phyloP scores from a whole-genome alignment of 2,329 filamentous ascomycete genomes.

The Nigrospora oryzae region DNA sequence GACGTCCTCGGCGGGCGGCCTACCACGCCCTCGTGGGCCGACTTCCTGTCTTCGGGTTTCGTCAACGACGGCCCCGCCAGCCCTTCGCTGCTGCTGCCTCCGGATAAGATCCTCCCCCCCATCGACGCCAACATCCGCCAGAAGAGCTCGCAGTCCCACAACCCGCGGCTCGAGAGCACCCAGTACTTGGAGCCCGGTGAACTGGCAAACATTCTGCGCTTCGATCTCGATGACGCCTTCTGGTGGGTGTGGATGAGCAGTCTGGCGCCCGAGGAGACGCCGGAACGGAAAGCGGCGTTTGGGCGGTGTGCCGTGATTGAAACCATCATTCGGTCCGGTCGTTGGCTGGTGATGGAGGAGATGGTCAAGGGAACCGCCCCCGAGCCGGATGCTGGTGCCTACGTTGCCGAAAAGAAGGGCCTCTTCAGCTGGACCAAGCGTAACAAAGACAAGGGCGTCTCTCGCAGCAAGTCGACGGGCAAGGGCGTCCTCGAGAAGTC shows the following conservation, averaged over 20 bases:
- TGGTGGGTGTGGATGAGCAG: constrained; percentile 99
- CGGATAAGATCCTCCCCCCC: constrained; percentile 83
- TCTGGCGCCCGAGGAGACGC: constrained; percentile 81
- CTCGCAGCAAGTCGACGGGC: constrained; percentile 61
- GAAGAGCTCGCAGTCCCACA: constrained; percentile 80
- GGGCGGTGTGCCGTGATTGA: constrained; percentile 89
- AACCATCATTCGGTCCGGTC: constrained; percentile 70
- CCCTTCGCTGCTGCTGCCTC: constrained; percentile 70
- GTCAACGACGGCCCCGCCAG: constrained; percentile 62
- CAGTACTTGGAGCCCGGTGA: constrained; percentile 77
- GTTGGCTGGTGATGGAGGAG: constrained; percentile 94
- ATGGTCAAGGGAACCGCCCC: constrained; percentile 88
- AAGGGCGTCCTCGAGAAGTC: constrained; percentile 47
- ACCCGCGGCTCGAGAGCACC: constrained; percentile 61
- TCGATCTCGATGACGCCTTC: constrained; percentile 90
- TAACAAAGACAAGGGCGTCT: constrained; percentile 45
- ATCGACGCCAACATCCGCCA: constrained; percentile 66
- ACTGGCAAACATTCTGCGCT: constrained; percentile 78
- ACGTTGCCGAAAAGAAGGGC: constrained; percentile 91
- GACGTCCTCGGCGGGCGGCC: constrained; percentile 65
- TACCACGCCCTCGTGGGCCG: constrained; percentile 95
- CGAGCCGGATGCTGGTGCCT: constrained; percentile 75
- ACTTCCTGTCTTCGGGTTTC: constrained; percentile 93
- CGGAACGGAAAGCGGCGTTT: constrained; percentile 82
- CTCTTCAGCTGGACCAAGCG: constrained; percentile 82